phyloP scores from a whole-genome alignment of 768 basidiomycete species.

The Rhodocollybia butyracea region DNA sequence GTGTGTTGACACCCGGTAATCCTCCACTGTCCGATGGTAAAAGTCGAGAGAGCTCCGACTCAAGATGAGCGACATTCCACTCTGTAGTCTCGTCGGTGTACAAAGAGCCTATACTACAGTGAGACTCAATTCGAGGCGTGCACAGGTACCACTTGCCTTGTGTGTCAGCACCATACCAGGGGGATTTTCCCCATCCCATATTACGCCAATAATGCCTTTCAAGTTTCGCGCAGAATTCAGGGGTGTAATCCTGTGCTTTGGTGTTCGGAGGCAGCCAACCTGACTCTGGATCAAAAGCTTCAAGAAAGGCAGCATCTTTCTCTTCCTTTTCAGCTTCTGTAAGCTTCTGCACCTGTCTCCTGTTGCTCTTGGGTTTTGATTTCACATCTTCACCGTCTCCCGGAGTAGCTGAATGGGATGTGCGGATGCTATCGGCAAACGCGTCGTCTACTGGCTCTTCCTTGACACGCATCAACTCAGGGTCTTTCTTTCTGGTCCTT shows the following conservation, averaged over 20 bases:
- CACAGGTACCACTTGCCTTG: constrained; percentile 53
- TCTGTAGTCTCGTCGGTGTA: constrained; percentile 72
- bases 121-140: not conserved
- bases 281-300: constrained; percentile 64
- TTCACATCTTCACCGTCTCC: constrained; percentile 10
- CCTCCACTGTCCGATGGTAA: constrained; percentile 63
- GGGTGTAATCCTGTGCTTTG: constrained; percentile 72
- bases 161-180: constrained; percentile 98
- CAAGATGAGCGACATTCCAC: constrained; percentile 91
- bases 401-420: constrained; percentile 6
- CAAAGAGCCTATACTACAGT: constrained; percentile 46
- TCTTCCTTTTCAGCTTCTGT: constrained; percentile 46
- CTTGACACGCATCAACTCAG: constrained; percentile 40
- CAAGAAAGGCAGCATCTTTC: constrained; percentile 56
- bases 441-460: constrained; percentile 44
- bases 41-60: constrained; percentile 80
- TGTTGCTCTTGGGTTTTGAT: constrained; percentile 28
- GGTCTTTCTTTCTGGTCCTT: constrained; percentile 45
- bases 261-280: constrained; percentile 84
- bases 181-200: constrained; percentile 81
- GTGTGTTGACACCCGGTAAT: constrained; percentile 94
- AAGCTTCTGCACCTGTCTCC: constrained; percentile 39
- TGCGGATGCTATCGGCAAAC: not conserved
- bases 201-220: constrained; percentile 93
- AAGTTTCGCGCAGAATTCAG: constrained; percentile 82